Percentiles rank a stretch among this genome's conserved stretches.
Evolutionary conservation across 176 grass and related monocot species (phyloP).

Genomic region (Eleusine coracana): DNA sequence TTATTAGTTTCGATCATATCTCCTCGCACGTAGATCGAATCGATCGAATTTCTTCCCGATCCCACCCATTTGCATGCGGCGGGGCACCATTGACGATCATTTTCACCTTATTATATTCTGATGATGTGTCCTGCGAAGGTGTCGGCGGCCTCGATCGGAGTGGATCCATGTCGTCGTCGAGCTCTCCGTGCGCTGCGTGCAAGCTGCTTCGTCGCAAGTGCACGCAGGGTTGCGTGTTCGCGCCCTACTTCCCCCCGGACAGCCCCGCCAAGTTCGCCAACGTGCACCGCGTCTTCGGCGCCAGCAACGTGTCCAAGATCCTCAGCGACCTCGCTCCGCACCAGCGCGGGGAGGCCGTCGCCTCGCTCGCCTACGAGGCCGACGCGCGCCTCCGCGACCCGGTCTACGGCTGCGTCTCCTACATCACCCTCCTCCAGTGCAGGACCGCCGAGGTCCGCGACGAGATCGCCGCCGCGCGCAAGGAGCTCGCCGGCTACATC

Average conservation of each 20-base stretch:
- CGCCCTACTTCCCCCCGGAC: slow-evolving; percentile 79
- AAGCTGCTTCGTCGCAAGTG: slow-evolving; percentile 87
- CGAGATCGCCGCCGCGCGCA: slow-evolving; percentile 53
- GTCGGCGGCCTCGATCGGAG: not conserved
- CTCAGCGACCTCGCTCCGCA: slow-evolving; percentile 50
- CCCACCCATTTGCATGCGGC: not conserved
- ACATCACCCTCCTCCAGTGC: slow-evolving; percentile 64
- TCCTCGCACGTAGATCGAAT: not conserved
- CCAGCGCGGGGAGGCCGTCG: slow-evolving; percentile 71
- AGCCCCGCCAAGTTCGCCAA: slow-evolving; percentile 65
- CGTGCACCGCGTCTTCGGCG: slow-evolving; percentile 65
- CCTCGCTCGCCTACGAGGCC: slow-evolving; percentile 78
- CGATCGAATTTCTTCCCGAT: not conserved
- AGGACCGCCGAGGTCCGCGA: slow-evolving; percentile 46
- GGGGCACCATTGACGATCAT: not conserved
- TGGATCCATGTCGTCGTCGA: slow-evolving; percentile 48
- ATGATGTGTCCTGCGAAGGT: not conserved
- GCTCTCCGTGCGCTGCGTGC: slow-evolving; percentile 82
- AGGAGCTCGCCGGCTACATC: slow-evolving; percentile 67
- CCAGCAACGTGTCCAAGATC: slow-evolving; percentile 96
- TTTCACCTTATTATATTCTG: not conserved
- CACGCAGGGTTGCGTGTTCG: slow-evolving; percentile 74
- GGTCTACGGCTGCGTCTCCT: slow-evolving; percentile 73
- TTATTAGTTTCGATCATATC: not conserved
- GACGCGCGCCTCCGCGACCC: slow-evolving; percentile 67